These are phyloP conservation scores for Cyclotella kingstonii DNA, from an alignment of 108 stramenopile genomes.

Conservation along the genomic window DNA sequence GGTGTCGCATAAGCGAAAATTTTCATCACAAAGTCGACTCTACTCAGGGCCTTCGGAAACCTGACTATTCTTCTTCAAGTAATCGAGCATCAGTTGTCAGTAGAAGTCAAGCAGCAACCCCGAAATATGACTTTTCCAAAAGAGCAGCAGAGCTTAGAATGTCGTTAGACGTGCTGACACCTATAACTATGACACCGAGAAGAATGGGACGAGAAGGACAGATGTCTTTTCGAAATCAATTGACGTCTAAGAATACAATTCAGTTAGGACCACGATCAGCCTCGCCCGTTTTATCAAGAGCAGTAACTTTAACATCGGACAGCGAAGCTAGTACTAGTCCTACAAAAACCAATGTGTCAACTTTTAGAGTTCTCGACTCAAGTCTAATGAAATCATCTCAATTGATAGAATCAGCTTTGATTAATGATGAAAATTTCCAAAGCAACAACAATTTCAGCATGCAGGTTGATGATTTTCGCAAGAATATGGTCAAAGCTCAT, in stretches of 20 bases:
- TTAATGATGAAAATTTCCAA: not conserved
- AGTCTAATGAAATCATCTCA: too few relatives aligned
- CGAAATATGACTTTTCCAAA: conserved; percentile 25
- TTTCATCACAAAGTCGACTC: too few relatives aligned
- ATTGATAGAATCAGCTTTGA: not conserved
- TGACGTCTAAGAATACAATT: not conserved
- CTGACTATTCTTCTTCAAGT: not conserved
- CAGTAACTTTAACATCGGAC: too few relatives aligned
- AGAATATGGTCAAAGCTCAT: conserved; percentile 25
- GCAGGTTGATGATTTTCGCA: conserved; percentile 26
- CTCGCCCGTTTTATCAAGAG: too few relatives aligned
- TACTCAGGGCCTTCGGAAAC: conserved; percentile 6
- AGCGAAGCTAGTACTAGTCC: too few relatives aligned
- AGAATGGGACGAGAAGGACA: not conserved
- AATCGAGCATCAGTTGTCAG: not conserved
- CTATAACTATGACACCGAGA: not conserved
- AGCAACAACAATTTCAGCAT: conserved; percentile 14
- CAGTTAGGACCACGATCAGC: too few relatives aligned
- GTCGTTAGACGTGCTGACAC: conserved; percentile 12
- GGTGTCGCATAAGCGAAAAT: too few relatives aligned
- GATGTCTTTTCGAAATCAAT: not conserved
- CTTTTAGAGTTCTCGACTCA: too few relatives aligned
- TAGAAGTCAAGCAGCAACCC: not conserved
- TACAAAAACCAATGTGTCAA: too few relatives aligned
- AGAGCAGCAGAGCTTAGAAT: conserved; percentile 38